Evolutionary conservation across 768 basidiomycete species (phyloP), one percentile per base, ranked within the genome.

Genomic region (Amanita pseudoporphyria): DNA sequence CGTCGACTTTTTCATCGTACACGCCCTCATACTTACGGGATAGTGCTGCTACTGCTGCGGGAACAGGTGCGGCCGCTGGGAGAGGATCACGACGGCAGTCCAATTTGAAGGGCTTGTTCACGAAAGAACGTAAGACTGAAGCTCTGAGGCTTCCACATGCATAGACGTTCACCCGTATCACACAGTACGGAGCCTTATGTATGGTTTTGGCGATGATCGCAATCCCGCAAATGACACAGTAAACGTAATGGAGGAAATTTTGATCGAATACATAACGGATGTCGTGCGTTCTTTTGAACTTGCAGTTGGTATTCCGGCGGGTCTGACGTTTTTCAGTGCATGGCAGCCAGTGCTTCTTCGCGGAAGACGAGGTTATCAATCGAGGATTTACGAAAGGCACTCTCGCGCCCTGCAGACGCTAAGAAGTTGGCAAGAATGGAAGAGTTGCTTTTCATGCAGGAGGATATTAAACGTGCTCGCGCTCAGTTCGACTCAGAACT

Each of bases 401-500:
- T 95, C 19, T 87, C 88, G 22, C 73, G 82, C 43, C 84, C 87
- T 2, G 86, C 87, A n/a, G 92, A 94, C 59, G 83, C 87, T 28
- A 92, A 92, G 67, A 94, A 94, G 63, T 76, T 94, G 19, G 90
- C 91, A 14, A 75, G 92, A 49, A 83, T 94, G 81, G 91, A 95
- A 62, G 92, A 95, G 61, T 67, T 95, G 31, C 61, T 94, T 30
- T 91, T 90, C 70, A 90, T 92, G 85, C 88, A 92, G 62, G 89
- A 91, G 61, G 91, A 92, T 58, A 93, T 94, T 65, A 88, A 91
- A 62, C 81, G 89, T 9, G 91, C 89, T 3, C 77, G 84, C 39
- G 81, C 81, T 9, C 84, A 89, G 59, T 91, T 91, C 55, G 79
- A 71, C 40, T 60, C 66, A 7, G 72, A 72, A 42, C 62, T 68